A percentile compares a stretch with the other conserved stretches of the same genome.
Conservation (phyloP, 768 basidiomycete genomes). For the Amanita phalloides region DNA sequence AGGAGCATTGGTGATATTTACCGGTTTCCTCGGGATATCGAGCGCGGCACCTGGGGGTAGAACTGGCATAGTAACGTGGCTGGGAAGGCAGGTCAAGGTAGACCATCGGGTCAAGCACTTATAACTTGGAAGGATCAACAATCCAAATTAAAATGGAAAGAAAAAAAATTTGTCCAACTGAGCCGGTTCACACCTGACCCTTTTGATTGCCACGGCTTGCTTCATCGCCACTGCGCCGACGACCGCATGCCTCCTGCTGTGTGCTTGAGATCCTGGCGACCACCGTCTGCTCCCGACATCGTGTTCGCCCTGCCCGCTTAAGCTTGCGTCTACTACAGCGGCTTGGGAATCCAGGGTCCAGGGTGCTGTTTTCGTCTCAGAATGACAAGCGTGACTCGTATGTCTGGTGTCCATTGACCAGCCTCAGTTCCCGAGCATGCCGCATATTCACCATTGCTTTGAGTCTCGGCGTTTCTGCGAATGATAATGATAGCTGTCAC, state of each 20-base stretch:
- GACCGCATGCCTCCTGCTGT: not conserved
- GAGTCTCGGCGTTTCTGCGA: too few relatives aligned
- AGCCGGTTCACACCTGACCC: not conserved
- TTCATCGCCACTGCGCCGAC: not conserved
- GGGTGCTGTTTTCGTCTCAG: not conserved
- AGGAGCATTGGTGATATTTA: constrained; percentile 11
- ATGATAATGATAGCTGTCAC: too few relatives aligned
- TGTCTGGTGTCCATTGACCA: too few relatives aligned
- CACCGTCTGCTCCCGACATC: not conserved
- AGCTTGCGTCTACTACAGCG: too few relatives aligned
- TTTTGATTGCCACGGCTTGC: not conserved
- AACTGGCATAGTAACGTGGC: constrained; percentile 4
- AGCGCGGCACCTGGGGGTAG: not conserved
- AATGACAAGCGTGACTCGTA: not conserved
- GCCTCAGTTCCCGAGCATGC: too few relatives aligned
- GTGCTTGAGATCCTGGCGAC: not conserved
- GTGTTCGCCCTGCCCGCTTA: not conserved
- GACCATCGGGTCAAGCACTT: not conserved
- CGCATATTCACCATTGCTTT: too few relatives aligned
- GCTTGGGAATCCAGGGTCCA: too few relatives aligned
- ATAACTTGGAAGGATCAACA: not conserved
- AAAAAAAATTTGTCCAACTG: not conserved
- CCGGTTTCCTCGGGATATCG: constrained; percentile 11
- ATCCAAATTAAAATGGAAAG: not conserved
- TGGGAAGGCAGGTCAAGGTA: not conserved